phyloP scores from a whole-genome alignment of 1,284 basidiomycete species.

The Leccinum fallax region DNA sequence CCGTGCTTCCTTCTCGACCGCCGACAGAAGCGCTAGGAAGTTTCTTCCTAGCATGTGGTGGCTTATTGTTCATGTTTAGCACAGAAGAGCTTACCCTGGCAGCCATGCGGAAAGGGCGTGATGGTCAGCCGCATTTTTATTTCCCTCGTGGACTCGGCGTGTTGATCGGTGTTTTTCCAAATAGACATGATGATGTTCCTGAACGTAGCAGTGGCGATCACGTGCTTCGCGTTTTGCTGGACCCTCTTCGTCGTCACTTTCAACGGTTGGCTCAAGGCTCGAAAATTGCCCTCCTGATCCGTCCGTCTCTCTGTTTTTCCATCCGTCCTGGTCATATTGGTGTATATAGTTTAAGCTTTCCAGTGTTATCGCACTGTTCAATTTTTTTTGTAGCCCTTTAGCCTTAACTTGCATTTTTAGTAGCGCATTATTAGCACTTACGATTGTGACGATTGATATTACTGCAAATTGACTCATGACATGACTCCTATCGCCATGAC shows the following conservation, averaged over 20 bases:
- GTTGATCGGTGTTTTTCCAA: constrained; percentile 52
- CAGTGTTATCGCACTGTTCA: background rate
- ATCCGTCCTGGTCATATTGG: constrained; percentile 37
- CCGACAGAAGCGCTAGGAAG: constrained; percentile 91
- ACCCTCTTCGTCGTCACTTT: constrained; percentile 68
- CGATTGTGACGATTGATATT: background rate
- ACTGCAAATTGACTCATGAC: background rate
- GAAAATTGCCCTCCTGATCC: constrained; percentile 28
- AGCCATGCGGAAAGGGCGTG: constrained; percentile 89
- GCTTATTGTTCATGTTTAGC: constrained; percentile 89
- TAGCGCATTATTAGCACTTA: background rate
- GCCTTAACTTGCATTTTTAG: background rate
- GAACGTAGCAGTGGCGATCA: constrained; percentile 79
- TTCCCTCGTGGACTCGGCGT: constrained; percentile 44
- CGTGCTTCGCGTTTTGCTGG: constrained; percentile 85
- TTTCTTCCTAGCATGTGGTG: constrained; percentile 88
- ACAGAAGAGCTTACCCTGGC: constrained; percentile 90
- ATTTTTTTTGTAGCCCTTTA: background rate
- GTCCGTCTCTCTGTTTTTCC: background rate
- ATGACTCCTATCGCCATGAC: constrained; percentile 28
- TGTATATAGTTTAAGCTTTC: constrained; percentile 26
- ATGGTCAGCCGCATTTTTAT: constrained; percentile 59
- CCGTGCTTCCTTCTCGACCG: constrained; percentile 86
- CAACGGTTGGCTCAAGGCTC: constrained; percentile 77
- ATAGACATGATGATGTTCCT: constrained; percentile 85